phyloP scores from a whole-genome alignment of 2,329 filamentous ascomycete species.

The Rhexocercosporidium sp. region DNA sequence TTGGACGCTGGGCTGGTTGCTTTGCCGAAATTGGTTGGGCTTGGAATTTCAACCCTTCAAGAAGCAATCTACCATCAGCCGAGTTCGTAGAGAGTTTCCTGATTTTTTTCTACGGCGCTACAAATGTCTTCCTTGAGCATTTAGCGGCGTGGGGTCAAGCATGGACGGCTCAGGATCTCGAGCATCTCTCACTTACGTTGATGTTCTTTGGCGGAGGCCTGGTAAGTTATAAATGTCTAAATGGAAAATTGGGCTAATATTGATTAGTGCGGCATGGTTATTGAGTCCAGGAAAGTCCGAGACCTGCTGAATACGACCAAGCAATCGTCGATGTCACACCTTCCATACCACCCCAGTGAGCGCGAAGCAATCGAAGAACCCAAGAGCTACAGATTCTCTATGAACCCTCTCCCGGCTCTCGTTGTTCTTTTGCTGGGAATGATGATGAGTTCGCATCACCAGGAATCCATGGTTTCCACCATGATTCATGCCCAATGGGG shows the following conservation, averaged over 20 bases:
- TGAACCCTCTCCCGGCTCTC: conserved; percentile 88
- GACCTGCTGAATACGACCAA: conserved; percentile 63
- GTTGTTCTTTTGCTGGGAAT: conserved; percentile 86
- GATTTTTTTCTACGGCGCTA: conserved; percentile 87
- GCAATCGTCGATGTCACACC: conserved; percentile 45
- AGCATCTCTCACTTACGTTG: conserved; percentile 90
- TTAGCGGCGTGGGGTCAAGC: conserved; percentile 71
- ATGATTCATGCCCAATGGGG: conserved; percentile 98
- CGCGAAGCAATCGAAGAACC: conserved; percentile 61
- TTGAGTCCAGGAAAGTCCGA: conserved; percentile 76
- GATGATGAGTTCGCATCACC: conserved; percentile 93
- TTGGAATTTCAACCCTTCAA: conserved; percentile 84
- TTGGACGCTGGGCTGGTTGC: conserved; percentile 88
- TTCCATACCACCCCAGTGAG: conserved; percentile 48
- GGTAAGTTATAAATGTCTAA: conserved; percentile 55
- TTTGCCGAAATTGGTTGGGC: conserved; percentile 94
- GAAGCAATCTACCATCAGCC: conserved; percentile 68
- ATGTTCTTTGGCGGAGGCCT: conserved; percentile 93
- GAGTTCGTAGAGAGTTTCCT: conserved; percentile 90
- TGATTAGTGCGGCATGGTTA: conserved; percentile 75
- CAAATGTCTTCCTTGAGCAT: conserved; percentile 93
- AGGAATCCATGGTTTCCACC: conserved; percentile 75
- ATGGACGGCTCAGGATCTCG: conserved; percentile 82
- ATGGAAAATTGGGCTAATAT: background rate
- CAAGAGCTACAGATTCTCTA: conserved; percentile 71